Conservation (phyloP, 345 rosid species). For the Hirschfeldia incana region DNA sequence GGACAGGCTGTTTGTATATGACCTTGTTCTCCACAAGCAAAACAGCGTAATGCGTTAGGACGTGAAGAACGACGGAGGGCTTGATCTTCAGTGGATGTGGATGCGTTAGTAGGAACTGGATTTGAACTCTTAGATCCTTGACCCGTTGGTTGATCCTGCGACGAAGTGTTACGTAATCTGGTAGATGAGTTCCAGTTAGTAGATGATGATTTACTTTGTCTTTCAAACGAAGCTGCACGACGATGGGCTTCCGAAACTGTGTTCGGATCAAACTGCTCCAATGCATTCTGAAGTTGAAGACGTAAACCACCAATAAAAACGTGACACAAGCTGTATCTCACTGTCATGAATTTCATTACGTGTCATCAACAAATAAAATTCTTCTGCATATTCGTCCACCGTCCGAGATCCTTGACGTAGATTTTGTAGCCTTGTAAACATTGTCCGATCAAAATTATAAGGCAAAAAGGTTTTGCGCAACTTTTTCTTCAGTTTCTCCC, state of each 20-base stretch:
- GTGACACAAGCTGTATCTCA: background rate
- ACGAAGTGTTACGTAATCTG: background rate
- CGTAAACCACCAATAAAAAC: background rate
- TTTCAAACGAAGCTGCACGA: background rate
- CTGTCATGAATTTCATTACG: background rate
- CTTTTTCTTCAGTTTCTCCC: background rate
- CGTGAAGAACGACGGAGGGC: too few species aligned
- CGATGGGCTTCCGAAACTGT: background rate
- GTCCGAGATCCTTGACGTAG: background rate
- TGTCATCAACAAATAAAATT: background rate
- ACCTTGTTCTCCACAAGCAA: background rate
- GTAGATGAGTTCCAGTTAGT: background rate
- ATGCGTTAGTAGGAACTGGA: background rate
- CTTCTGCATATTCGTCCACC: background rate
- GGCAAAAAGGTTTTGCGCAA: background rate
- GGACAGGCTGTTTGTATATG: background rate
- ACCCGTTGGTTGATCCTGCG: background rate
- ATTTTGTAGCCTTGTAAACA: background rate
- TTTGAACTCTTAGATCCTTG: too few species aligned
- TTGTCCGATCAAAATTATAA: background rate
- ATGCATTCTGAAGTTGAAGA: background rate
- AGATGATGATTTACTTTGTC: background rate
- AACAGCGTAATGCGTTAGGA: too few species aligned
- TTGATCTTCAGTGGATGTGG: too few species aligned
- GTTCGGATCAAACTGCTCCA: background rate